Conservation (phyloP, 1,284 basidiomycete genomes). For the Rhodotorula sp. region DNA sequence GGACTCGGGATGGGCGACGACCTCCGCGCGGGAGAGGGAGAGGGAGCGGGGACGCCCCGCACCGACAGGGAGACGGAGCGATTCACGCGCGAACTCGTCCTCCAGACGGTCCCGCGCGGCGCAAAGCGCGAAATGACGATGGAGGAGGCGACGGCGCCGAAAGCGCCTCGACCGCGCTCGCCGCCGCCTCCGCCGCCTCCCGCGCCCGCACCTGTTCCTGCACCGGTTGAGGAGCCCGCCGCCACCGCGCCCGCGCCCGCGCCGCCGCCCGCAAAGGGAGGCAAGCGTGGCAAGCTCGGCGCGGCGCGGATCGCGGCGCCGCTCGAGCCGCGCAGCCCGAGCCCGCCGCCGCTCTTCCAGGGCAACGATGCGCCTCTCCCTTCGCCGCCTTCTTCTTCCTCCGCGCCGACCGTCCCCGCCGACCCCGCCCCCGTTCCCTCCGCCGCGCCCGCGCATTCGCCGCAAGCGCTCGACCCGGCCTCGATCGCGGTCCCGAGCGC, state of each 20-base stretch:
- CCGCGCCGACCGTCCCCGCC: background rate
- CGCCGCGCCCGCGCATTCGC: background rate
- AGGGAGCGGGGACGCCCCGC: too few species aligned
- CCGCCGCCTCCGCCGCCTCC: conserved; percentile 3
- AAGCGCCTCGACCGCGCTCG: conserved; percentile 4
- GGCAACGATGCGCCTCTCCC: conserved; percentile 8
- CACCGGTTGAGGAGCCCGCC: background rate
- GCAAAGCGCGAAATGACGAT: conserved; percentile 35
- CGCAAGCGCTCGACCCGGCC: background rate
- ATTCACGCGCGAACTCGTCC: conserved; percentile 5
- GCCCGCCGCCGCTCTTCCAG: conserved; percentile 25
- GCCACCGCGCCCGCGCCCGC: background rate
- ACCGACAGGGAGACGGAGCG: background rate
- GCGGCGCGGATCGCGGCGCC: conserved; percentile 14
- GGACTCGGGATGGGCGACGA: conserved; percentile 19
- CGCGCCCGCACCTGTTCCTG: background rate
- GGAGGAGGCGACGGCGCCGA: conserved; percentile 25
- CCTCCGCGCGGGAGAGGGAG: background rate
- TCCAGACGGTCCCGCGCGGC: conserved; percentile 29
- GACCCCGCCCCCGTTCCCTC: background rate
- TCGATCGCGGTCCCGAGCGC: background rate
- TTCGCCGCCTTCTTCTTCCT: background rate
- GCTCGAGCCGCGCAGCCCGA: conserved; percentile 13
- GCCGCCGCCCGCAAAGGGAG: background rate
- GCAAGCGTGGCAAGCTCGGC: conserved; percentile 25